A percentile compares a stretch with the other conserved stretches of the same genome.
phyloP scores from a whole-genome alignment of 2,329 filamentous ascomycete genomes.

The Domatiomyces catenatus region DNA sequence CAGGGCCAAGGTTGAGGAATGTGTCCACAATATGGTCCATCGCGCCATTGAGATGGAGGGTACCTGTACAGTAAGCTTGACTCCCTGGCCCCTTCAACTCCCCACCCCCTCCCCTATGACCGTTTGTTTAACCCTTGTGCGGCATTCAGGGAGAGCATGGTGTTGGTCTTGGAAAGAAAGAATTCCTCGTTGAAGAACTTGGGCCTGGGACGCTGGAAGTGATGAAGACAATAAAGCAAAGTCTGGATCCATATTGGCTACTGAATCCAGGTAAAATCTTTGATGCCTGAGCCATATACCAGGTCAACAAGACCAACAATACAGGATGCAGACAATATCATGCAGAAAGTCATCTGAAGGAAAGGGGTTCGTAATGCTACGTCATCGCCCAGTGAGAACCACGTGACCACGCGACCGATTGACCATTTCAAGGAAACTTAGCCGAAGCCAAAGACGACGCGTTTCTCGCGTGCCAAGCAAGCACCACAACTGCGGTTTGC shows the following conservation, averaged over 20 bases:
- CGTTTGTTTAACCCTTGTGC: too few relatives aligned
- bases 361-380: too few relatives aligned
- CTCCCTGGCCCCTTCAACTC: too few relatives aligned
- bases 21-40: conserved; percentile 14
- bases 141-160: conserved; percentile 14
- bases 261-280: conserved; percentile 17
- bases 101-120: too few relatives aligned
- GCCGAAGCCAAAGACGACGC: not conserved
- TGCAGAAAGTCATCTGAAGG: too few relatives aligned
- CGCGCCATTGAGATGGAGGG: conserved; percentile 16
- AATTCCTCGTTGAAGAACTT: conserved; percentile 13
- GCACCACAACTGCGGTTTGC: not conserved
- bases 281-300: too few relatives aligned
- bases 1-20: conserved; percentile 15
- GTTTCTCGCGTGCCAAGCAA: not conserved
- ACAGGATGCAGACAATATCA: too few relatives aligned
- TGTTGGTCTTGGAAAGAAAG: conserved; percentile 14
- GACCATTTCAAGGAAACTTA: not conserved
- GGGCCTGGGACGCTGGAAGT: conserved; percentile 11
- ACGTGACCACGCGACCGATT: not conserved
- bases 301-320: too few relatives aligned
- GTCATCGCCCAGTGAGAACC: not conserved
- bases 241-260: conserved; percentile 14
- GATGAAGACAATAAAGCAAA: conserved; percentile 15
- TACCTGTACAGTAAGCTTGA: conserved; percentile 7